phyloP scores from a whole-genome alignment of 495 filamentous ascomycete genomes.

The Trichocladium uniseriatum region DNA sequence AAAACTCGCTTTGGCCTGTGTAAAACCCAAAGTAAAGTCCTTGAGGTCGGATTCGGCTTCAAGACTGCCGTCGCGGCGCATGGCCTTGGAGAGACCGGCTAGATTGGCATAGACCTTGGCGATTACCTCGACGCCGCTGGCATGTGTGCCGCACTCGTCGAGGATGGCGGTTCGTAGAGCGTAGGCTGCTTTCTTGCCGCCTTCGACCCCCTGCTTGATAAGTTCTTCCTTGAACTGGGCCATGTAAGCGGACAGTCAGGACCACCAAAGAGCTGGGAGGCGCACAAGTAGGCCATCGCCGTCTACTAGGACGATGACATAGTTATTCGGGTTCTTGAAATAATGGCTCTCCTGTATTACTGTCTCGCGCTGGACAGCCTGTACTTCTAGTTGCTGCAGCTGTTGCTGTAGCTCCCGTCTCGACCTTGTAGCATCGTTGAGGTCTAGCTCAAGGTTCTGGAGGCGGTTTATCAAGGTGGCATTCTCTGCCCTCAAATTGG shows the following conservation, averaged over 20 bases:
- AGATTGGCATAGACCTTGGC: slow-evolving; percentile 63
- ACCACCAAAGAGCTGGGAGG: neutral
- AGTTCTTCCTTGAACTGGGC: slow-evolving; percentile 56
- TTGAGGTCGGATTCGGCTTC: slow-evolving; percentile 44
- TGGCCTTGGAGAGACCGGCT: slow-evolving; percentile 48
- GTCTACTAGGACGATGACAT: slow-evolving; percentile 67
- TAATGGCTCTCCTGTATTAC: slow-evolving; percentile 25
- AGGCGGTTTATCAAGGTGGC: slow-evolving; percentile 24
- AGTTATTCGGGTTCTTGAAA: slow-evolving; percentile 59
- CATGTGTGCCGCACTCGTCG: slow-evolving; percentile 33
- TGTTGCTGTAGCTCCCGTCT: slow-evolving; percentile 38
- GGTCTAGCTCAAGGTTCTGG: slow-evolving; percentile 33
- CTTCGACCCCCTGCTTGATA: slow-evolving; percentile 53
- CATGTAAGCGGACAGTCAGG: neutral
- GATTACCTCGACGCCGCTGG: slow-evolving; percentile 50
- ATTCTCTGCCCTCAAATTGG: slow-evolving; percentile 30
- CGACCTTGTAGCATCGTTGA: slow-evolving; percentile 31
- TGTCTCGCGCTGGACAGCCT: slow-evolving; percentile 11
- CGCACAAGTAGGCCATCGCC: slow-evolving; percentile 65
- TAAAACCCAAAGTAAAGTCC: slow-evolving; percentile 70
- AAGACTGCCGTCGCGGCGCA: slow-evolving; percentile 51
- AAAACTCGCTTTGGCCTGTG: slow-evolving; percentile 57
- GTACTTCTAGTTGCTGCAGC: slow-evolving; percentile 24
- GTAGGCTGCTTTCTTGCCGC: slow-evolving; percentile 61
- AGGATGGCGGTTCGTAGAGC: slow-evolving; percentile 50